phyloP scores from a whole-genome alignment of 805 yeast species.

The Cyberlindnera suaveolens region DNA sequence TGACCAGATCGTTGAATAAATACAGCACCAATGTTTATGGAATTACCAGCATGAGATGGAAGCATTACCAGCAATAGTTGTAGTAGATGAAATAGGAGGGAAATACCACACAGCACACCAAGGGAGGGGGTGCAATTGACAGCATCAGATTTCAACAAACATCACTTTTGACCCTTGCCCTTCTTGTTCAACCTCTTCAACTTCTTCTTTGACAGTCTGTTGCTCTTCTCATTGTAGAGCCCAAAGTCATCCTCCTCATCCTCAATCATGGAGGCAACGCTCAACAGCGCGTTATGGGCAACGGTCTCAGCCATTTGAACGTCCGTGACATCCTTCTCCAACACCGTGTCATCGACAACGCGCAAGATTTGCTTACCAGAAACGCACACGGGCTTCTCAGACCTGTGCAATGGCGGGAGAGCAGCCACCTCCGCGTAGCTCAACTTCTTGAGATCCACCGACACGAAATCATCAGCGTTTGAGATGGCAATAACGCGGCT shows the following conservation, averaged over 20 bases:
- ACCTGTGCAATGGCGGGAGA: not conserved
- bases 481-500: slow-evolving; percentile 15
- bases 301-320: slow-evolving; percentile 18
- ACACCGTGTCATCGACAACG: slow-evolving; percentile 12
- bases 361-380: slow-evolving; percentile 1
- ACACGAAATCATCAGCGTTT: slow-evolving; percentile 36
- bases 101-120: too few species aligned
- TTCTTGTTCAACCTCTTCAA: slow-evolving; percentile 9
- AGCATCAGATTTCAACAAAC: too few species aligned
- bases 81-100: too few species aligned
- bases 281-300: not conserved
- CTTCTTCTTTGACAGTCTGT: slow-evolving; percentile 18
- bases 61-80: not conserved
- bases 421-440: slow-evolving; percentile 51
- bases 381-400: too few species aligned
- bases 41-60: not conserved
- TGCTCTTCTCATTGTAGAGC: slow-evolving; percentile 16
- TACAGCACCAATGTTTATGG: not conserved
- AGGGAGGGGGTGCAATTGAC: too few species aligned
- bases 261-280: not conserved
- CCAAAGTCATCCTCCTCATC: slow-evolving; percentile 11
- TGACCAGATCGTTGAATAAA: not conserved
- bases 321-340: slow-evolving; percentile 15
- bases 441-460: slow-evolving; percentile 39
- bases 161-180: slow-evolving; percentile 2